Evolutionary conservation across 2,329 filamentous ascomycete genomes (phyloP), one percentile per base, ranked within the genome.

Genomic region (Diplocarpon mali): DNA sequence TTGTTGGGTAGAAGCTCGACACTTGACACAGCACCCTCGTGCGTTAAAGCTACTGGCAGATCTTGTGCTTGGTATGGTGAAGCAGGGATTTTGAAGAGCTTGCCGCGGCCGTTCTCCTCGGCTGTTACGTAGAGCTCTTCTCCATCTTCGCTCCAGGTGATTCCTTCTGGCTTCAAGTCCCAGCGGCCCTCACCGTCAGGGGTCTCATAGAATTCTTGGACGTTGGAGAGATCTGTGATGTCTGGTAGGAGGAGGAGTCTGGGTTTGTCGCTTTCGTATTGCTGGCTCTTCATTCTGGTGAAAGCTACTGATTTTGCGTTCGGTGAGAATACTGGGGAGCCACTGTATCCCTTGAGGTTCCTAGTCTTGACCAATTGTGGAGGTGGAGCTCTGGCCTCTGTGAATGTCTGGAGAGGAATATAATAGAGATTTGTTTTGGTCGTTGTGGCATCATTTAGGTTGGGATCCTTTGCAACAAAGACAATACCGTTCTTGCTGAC

Each of bases 391-490:
- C 71, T 59, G 43, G 63, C 53, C 41, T 78, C 70, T 5, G 69
- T 64, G 58, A 83, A 88, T 3, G 71, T 75, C 40, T 70, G 67
- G 28, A 88, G 67, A 0, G 79, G 73, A 3, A 84, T 73, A 38
- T 81, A 76, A 63, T 92, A 94, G 28, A 93, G 73, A 57, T 92
- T 84, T 0, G 82, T 82, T 57, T 89, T 90, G 5, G 87, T 94
- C 62, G 84, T 78, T 45, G 83, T 73, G 0, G 85, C 84, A 2
- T 76, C 78, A 55, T 83, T 78, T 20, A 87, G 64, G 10, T 75
- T 67, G 0, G 83, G 83, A 55, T 88, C 84, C 54, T 85, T 86
- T 8, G 85, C 75, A 9, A 87, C 76, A 57, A 89, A 89, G 6
- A 80, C 75, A 42, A 90, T 70, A 0, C 81, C 83, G 36, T 68